Evolutionary conservation across 495 filamentous ascomycete species (phyloP).

Genomic region (Podospora pseudopauciseta): DNA sequence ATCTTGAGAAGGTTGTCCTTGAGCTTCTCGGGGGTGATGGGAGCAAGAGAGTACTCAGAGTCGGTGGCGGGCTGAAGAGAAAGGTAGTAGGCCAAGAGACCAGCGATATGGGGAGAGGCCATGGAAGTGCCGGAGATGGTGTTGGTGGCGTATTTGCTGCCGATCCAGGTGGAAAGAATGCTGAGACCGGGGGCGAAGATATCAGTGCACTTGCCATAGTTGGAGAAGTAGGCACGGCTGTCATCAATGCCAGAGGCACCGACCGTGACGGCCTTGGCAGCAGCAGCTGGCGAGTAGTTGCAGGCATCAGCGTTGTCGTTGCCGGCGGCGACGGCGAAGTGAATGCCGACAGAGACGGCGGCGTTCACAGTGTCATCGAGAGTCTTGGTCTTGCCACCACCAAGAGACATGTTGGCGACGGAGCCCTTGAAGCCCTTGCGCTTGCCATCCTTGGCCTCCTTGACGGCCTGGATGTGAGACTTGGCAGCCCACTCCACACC

Average conservation of each 20-base stretch:
- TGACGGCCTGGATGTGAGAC: slow-evolving; percentile 67
- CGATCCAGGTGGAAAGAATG: slow-evolving; percentile 97
- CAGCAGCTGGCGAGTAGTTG: slow-evolving; percentile 98
- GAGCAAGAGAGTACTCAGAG: slow-evolving; percentile 83
- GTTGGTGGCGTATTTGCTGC: slow-evolving; percentile 89
- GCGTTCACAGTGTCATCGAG: slow-evolving; percentile 92
- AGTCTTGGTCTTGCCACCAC: slow-evolving; percentile 88
- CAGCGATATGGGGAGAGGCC: slow-evolving; percentile 95
- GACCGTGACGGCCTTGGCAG: slow-evolving; percentile 90
- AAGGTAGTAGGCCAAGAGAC: slow-evolving; percentile 95
- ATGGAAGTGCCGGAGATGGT: slow-evolving; percentile 99
- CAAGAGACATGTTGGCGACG: slow-evolving; percentile 98
- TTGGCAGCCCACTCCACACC: slow-evolving; percentile 95
- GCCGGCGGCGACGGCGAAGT: slow-evolving; percentile 97
- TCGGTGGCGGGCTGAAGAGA: slow-evolving; percentile 87
- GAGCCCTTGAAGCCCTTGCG: slow-evolving; percentile 97
- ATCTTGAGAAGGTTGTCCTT: slow-evolving; percentile 84
- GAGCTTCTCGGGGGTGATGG: slow-evolving; percentile 89
- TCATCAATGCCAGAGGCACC: slow-evolving; percentile 90
- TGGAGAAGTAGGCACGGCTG: slow-evolving; percentile 99
- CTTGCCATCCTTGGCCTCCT: slow-evolving; percentile 74
- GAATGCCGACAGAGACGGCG: slow-evolving; percentile 82
- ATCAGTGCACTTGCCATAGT: slow-evolving; percentile 98
- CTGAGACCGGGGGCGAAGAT: slow-evolving; percentile 98
- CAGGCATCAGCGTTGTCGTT: slow-evolving; percentile 99